Evolutionary conservation across 2,329 filamentous ascomycete species (phyloP).

Genomic region (Penicillium palitans): DNA sequence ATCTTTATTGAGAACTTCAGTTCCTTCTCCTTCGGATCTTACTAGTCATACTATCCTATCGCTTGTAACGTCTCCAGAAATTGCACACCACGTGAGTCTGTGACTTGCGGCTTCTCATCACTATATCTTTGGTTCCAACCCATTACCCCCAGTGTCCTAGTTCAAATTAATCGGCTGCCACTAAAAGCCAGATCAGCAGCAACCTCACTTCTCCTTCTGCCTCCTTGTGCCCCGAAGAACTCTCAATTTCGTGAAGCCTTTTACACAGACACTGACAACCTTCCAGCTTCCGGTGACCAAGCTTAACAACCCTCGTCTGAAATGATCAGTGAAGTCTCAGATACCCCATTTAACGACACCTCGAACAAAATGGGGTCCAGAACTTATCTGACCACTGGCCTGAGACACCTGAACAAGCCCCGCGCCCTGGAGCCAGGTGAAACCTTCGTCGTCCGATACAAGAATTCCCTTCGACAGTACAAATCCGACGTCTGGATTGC

Average conservation of each 20-base stretch:
- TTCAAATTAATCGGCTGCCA: neutral
- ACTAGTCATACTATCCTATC: neutral
- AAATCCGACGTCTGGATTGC: slow-evolving; percentile 17
- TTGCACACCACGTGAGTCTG: too few relatives aligned
- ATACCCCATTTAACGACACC: neutral
- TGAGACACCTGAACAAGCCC: neutral
- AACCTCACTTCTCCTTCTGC: neutral
- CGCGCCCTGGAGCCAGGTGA: slow-evolving; percentile 8
- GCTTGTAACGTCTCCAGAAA: neutral
- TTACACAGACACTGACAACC: neutral
- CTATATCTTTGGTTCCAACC: neutral
- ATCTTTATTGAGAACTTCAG: too few relatives aligned
- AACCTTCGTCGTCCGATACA: slow-evolving; percentile 11
- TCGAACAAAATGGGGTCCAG: slow-evolving; percentile 1
- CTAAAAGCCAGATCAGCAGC: neutral
- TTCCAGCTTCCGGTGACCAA: neutral
- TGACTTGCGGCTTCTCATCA: neutral
- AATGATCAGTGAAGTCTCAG: too few relatives aligned
- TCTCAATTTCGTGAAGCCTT: neutral
- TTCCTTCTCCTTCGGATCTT: neutral
- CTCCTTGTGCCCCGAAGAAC: neutral
- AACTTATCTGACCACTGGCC: neutral
- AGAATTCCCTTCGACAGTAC: slow-evolving; percentile 10
- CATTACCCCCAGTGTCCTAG: too few relatives aligned
- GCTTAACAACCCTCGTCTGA: neutral